Percentiles rank a stretch among this genome's conserved stretches.
Evolutionary conservation across 768 basidiomycete genomes (phyloP).

Genomic region (Cystobasidium tubakii): DNA sequence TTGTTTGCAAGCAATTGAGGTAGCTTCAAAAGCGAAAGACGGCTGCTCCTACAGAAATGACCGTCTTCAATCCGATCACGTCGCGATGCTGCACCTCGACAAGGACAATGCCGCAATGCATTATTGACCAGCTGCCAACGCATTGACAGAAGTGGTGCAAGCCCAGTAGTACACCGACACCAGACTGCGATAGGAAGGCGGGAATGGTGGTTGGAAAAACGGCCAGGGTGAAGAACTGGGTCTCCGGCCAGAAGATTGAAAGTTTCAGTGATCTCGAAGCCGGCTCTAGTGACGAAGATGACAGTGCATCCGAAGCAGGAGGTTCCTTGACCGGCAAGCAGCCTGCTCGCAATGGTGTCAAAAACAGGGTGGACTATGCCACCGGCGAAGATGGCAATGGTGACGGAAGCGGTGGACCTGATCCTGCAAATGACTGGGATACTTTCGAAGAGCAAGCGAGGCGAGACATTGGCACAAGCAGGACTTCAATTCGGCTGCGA

Average conservation of each 20-base stretch:
- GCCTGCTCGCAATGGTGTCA: background rate
- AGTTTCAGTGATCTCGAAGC: conserved; percentile 13
- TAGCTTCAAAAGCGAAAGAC: too few species aligned
- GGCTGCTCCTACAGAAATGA: too few species aligned
- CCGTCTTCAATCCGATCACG: background rate
- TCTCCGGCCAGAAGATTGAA: conserved; percentile 22
- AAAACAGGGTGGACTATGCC: background rate
- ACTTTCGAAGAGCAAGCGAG: conserved; percentile 53
- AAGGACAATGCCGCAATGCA: background rate
- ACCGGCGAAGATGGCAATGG: conserved; percentile 5
- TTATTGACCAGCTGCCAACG: background rate
- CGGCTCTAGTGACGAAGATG: conserved; percentile 8
- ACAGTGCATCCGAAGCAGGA: background rate
- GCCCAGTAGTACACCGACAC: background rate
- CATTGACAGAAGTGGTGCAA: background rate
- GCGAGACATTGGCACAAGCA: conserved; percentile 54
- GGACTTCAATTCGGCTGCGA: conserved; percentile 57
- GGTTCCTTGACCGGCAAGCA: background rate
- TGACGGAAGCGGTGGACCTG: background rate
- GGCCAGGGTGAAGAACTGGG: conserved; percentile 5
- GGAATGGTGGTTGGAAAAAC: conserved; percentile 13
- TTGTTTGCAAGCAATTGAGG: too few species aligned
- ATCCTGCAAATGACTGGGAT: conserved; percentile 32
- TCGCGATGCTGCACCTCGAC: too few species aligned
- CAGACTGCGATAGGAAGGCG: background rate